Evolutionary conservation across 305 asterid species (phyloP).

Genomic region (Striga hermonthica): DNA sequence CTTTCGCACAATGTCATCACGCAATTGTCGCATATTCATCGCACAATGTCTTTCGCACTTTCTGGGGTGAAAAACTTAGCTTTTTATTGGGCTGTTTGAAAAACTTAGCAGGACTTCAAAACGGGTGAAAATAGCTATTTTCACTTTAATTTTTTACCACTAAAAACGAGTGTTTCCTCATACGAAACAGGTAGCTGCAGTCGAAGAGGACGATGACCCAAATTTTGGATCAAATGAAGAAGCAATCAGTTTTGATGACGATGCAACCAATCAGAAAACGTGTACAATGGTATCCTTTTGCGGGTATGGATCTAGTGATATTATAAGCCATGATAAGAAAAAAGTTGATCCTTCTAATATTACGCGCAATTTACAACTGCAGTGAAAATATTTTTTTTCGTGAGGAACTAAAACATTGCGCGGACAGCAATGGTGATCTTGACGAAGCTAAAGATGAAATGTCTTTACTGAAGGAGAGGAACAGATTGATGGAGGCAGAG

Average conservation of each 20-base stretch:
- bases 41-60: no score
- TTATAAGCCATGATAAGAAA: not conserved
- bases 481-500: conserved; percentile 65
- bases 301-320: conserved; percentile 29
- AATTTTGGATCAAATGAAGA: conserved; percentile 26
- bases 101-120: no score
- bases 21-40: no score
- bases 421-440: conserved; percentile 5
- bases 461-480: conserved; percentile 52
- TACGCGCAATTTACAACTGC: conserved; percentile 29
- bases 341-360: conserved; percentile 25
- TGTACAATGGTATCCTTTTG: conserved; percentile 24
- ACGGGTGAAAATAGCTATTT: no score
- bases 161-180: no score
- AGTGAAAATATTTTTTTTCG: conserved; percentile 24
- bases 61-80: no score
- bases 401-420: conserved; percentile 9
- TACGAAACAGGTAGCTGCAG: conserved; percentile 38
- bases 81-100: no score
- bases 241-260: conserved; percentile 29
- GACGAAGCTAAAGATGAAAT: conserved; percentile 43
- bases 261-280: conserved; percentile 21
- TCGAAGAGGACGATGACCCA: conserved; percentile 29
- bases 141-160: no score
- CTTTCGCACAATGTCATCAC: no score